A percentile compares a stretch with the other conserved stretches of the same genome.
Evolutionary conservation across 208 protist species (phyloP).

Genomic region (Trypanosoma cruzi): DNA sequence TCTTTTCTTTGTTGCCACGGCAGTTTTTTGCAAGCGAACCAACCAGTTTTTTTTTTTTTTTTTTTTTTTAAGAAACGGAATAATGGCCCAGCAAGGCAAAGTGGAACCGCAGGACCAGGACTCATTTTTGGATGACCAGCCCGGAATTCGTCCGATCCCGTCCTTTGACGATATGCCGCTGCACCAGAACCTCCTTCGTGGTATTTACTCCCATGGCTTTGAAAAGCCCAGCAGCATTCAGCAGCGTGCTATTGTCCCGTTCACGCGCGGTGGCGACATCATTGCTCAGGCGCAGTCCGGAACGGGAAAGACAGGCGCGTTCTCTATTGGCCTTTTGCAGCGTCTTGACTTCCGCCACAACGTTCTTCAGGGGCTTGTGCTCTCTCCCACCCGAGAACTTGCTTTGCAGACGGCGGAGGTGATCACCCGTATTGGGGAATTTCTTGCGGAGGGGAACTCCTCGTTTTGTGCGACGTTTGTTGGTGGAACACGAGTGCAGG

Average conservation of each 20-base stretch:
- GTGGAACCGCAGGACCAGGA: slow-evolving; percentile 89
- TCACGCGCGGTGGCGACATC: slow-evolving; percentile 96
- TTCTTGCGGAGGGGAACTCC: slow-evolving; percentile 80
- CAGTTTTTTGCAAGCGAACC: slow-evolving; percentile 42
- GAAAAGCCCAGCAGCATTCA: slow-evolving; percentile 99
- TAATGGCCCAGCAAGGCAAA: slow-evolving; percentile 80
- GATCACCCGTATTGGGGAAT: slow-evolving; percentile 96
- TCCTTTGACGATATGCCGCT: slow-evolving; percentile 99
- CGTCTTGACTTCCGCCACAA: slow-evolving; percentile 89
- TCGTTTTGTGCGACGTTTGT: slow-evolving; percentile 91
- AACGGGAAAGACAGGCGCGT: slow-evolving; percentile 99
- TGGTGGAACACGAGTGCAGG: slow-evolving; percentile 95
- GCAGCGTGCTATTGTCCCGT: slow-evolving; percentile 98
- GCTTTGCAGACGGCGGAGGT: slow-evolving; percentile 97
- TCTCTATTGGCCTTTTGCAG: slow-evolving; percentile 96
- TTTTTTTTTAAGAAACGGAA: slow-evolving; percentile 19
- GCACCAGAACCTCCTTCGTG: slow-evolving; percentile 95
- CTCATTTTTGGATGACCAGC: slow-evolving; percentile 91
- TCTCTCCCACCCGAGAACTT: slow-evolving; percentile 97
- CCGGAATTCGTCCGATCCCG: slow-evolving; percentile 87
- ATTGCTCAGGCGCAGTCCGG: slow-evolving; percentile 97
- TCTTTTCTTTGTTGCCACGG: slow-evolving; percentile 9
- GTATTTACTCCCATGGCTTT: slow-evolving; percentile 99
- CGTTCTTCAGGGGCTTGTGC: slow-evolving; percentile 94
- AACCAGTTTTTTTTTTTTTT: slow-evolving; percentile 67